Evolutionary conservation across 2,329 filamentous ascomycete species (phyloP).

Genomic region (Penicillium sp.): DNA sequence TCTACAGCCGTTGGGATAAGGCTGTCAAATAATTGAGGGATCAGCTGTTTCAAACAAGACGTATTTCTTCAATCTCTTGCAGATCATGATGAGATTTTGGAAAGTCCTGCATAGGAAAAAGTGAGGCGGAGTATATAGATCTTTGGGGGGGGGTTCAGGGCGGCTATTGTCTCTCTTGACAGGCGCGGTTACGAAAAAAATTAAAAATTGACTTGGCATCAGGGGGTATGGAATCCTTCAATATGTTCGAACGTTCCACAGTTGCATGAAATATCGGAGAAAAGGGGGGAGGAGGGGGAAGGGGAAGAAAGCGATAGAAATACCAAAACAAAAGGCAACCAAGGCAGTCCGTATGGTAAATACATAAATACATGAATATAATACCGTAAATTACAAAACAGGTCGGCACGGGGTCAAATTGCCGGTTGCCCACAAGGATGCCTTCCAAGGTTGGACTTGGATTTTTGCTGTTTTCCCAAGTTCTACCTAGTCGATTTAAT

Average conservation of each 20-base stretch:
- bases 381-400: too few species aligned
- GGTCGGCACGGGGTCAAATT: background rate
- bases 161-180: background rate
- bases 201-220: background rate
- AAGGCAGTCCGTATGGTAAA: background rate
- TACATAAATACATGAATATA: background rate
- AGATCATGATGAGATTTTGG: background rate
- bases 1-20: background rate
- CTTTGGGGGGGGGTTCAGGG: background rate
- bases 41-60: background rate
- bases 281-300: background rate
- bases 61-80: background rate
- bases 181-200: background rate
- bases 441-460: background rate
- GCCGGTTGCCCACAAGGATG: background rate
- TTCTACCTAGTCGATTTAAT: background rate
- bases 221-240: background rate
- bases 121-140: background rate
- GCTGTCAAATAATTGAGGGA: background rate
- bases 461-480: background rate
- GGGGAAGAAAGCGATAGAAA: background rate
- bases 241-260: background rate
- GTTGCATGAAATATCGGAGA: background rate
- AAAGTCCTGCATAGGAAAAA: background rate
- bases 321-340: background rate